A percentile compares a stretch with the other conserved stretches of the same genome.
Conservation (phyloP, 164 flowering plant genomes). For the Aristolochia contorta region DNA sequence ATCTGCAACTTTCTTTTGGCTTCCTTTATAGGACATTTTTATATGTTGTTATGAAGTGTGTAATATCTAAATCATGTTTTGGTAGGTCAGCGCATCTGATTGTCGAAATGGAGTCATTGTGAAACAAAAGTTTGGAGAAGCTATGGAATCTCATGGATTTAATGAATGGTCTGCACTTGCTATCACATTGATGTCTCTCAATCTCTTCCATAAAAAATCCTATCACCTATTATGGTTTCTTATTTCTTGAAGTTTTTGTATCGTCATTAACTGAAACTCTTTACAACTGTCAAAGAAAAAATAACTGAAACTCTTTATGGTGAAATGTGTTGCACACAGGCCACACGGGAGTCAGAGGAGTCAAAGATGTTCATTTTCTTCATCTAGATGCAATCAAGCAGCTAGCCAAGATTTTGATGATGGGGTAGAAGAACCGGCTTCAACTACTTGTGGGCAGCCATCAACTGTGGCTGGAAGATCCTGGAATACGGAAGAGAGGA, state of each 20-base stretch:
- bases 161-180: constrained; percentile 39
- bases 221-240: no score
- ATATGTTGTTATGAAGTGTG: neutral
- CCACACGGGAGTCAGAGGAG: no score
- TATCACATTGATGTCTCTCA: neutral
- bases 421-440: constrained; percentile 34
- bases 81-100: constrained; percentile 82
- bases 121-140: constrained; percentile 77
- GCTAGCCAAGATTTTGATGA: constrained; percentile 16
- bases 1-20: no score
- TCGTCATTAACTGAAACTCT: no score
- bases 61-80: constrained; percentile 9
- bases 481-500: constrained; percentile 6
- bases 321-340: no score
- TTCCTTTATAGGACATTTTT: neutral
- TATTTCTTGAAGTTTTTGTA: no score
- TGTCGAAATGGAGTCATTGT: constrained; percentile 76
- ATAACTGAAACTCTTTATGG: no score
- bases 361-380: no score
- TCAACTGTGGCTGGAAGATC: constrained; percentile 8
- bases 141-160: constrained; percentile 65
- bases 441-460: constrained; percentile 33
- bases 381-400: neutral
- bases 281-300: no score
- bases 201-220: no score